Conservation (phyloP, 371 early-diverging fungal genomes). For the Apophysomyces ossiformis region DNA sequence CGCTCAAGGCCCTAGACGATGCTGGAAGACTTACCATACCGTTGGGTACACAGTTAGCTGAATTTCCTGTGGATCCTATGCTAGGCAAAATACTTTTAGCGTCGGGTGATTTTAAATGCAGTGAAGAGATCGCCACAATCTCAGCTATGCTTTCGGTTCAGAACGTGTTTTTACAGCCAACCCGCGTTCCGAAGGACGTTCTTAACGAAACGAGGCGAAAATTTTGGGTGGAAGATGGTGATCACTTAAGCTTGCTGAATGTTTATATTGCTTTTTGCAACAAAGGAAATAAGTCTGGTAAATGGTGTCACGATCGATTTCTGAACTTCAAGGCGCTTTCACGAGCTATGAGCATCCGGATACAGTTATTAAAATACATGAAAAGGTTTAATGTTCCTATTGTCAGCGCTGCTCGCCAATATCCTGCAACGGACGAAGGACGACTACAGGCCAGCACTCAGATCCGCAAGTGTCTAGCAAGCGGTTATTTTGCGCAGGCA, state of each 20-base stretch:
- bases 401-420: slow-evolving; percentile 44
- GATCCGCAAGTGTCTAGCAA: slow-evolving; percentile 73
- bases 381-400: slow-evolving; percentile 56
- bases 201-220: slow-evolving; percentile 65
- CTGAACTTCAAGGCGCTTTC: slow-evolving; percentile 76
- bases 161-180: slow-evolving; percentile 68
- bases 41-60: slow-evolving; percentile 79
- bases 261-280: slow-evolving; percentile 79
- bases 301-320: slow-evolving; percentile 78
- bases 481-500: slow-evolving; percentile 80
- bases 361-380: slow-evolving; percentile 72
- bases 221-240: slow-evolving; percentile 86
- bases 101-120: slow-evolving; percentile 69
- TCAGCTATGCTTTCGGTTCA: slow-evolving; percentile 86
- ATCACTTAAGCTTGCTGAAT: slow-evolving; percentile 79
- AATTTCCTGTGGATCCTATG: slow-evolving; percentile 82
- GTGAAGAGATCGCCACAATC: slow-evolving; percentile 81
- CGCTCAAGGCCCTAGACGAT: slow-evolving; percentile 78
- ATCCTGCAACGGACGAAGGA: slow-evolving; percentile 30
- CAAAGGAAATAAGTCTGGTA: slow-evolving; percentile 62
- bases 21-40: slow-evolving; percentile 78
- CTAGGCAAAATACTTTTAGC: slow-evolving; percentile 75
- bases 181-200: slow-evolving; percentile 52
- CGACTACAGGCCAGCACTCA: slow-evolving; percentile 42
- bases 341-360: slow-evolving; percentile 71